Evolutionary conservation across 306 rosid genomes (phyloP), one percentile per base, ranked within the genome.

Genomic region (Dalbergia oliveri): DNA sequence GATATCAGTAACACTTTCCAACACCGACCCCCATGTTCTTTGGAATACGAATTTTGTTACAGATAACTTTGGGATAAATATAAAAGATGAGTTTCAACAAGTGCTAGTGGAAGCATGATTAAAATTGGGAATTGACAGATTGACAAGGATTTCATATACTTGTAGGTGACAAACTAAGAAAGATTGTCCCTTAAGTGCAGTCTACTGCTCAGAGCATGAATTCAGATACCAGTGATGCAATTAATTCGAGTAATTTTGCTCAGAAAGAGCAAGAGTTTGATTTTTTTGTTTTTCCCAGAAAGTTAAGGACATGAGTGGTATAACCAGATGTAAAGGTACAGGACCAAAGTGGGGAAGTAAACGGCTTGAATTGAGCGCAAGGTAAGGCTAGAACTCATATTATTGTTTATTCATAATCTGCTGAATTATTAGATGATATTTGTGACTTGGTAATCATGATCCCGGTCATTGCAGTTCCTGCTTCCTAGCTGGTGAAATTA

Each of bases 41-140:
- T 37, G 67, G 66, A 73, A 82, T 76, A 76, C 31, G 60, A 61
- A 50, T 60, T 62, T 76, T 69, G 65, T 14, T 45, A 19, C 13
- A 58, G 70, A 65, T 75, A 33, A 49, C 35, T 53, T 63, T 41
- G 71, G 11, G 81, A 73, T 57, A 56, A 45, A 43, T 19, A 53
- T 7, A 14, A 53, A 54, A 73, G 71, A 35, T 51, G 39, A 68
- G 66, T 58, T 15, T 73, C 65, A 62, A 74, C 78, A 81, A 13
- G 14, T 81, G 51, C 61, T 19, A 69, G 79, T 80, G 79, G 84
- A 51, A 73, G 83, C 80, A 85, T 72, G 69, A 85, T 59, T 34
- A 53, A 43, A 66, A 43, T 50, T n/a, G 73, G 34, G 61, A 61
- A 62, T 72, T 18, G 82, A 72, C 60, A 18, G 39, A 54, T 67